A percentile compares a stretch with the other conserved stretches of the same genome.
Conservation (phyloP, 306 rosid species). For the Hippophae rhamnoides region DNA sequence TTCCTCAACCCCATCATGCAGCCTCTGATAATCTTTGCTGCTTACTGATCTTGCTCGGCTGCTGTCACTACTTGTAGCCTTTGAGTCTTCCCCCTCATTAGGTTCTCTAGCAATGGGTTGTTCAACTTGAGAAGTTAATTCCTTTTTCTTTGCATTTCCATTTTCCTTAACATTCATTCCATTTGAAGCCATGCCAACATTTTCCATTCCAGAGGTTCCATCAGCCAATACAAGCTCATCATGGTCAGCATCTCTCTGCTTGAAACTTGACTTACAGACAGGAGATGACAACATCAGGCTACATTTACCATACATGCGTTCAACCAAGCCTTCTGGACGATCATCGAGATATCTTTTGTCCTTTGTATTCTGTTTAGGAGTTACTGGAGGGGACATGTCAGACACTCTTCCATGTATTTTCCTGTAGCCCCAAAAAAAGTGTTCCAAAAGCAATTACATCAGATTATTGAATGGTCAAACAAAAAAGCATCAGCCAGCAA, state of each 20-base stretch:
- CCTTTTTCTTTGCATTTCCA: constrained; percentile 36
- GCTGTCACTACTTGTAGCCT: constrained; percentile 91
- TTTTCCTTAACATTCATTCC: constrained; percentile 23
- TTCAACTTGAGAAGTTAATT: constrained; percentile 43
- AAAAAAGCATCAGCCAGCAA: not conserved
- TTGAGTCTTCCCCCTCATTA: constrained; percentile 73
- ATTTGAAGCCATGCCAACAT: constrained; percentile 36
- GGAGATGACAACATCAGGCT: constrained; percentile 49
- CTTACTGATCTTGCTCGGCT: constrained; percentile 92
- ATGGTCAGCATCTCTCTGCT: constrained; percentile 43
- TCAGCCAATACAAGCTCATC: constrained; percentile 48
- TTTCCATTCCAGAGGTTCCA: constrained; percentile 50
- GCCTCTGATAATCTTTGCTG: constrained; percentile 70
- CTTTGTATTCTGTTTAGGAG: constrained; percentile 26
- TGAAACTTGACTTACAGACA: constrained; percentile 46
- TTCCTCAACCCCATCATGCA: constrained; percentile 74
- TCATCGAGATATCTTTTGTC: constrained; percentile 31
- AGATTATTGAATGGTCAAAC: constrained; percentile 11
- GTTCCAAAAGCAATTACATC: constrained; percentile 12
- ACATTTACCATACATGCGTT: constrained; percentile 53
- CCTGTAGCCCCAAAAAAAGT: constrained; percentile 31
- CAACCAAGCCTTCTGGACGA: constrained; percentile 59
- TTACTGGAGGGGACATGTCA: constrained; percentile 40
- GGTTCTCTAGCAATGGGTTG: constrained; percentile 44
- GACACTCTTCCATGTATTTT: constrained; percentile 29